Base-by-base conservation (phyloP, 2,329 filamentous ascomycete species). In the Macrophomina phaseolina region DNA sequence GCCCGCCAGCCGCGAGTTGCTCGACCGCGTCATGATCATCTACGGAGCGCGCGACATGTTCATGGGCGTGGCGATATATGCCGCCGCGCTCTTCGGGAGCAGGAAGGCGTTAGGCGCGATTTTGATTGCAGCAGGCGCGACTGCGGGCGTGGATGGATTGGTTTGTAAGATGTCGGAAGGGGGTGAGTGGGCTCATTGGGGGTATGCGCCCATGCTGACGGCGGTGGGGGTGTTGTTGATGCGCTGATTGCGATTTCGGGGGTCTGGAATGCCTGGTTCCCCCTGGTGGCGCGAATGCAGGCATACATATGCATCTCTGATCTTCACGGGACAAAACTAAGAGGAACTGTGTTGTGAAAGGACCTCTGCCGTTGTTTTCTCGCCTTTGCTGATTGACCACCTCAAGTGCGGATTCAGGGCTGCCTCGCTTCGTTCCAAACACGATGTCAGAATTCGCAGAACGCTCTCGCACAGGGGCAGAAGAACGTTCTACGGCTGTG, bases 11-110 rank as follows among this genome's bases (percentile, higher is more conserved):
- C 73, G 74, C 56, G 72, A 76, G 8, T 67, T 84, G n/a, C 75
- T 84, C 65, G 74, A 84, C 67, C 77, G 73, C 61, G 68, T 86
- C 8, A 78, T 84, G 74, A 71, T 77, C 3, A 72, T 85, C 42
- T 86, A 84, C 71, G 83, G 83, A 1, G 78, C 76, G 4, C 78
- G 84, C 11, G 82, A 86, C 68, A 72, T 85, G 16, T 86, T 84
- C 74, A 82, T 85, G 75, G 83, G 81, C 0, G 34, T 77, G 1
- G 75, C 80, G 1, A 76, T 82, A 23, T 76, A 75, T 48, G 73
- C 77, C 0, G 74, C 81, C 0, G 74, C 76, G 1, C 80, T 73
- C 48, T 75, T 73, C 61, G 83, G 82, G 0, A 79, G 74, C 4
- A 71, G 76, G 23, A 79, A 74, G 69, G 75, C 79, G 1, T 70